Percentiles rank a stretch among this genome's conserved stretches.
Evolutionary conservation across 2,329 filamentous ascomycete species (phyloP).

Genomic region (Hymenoscyphus infarciens): DNA sequence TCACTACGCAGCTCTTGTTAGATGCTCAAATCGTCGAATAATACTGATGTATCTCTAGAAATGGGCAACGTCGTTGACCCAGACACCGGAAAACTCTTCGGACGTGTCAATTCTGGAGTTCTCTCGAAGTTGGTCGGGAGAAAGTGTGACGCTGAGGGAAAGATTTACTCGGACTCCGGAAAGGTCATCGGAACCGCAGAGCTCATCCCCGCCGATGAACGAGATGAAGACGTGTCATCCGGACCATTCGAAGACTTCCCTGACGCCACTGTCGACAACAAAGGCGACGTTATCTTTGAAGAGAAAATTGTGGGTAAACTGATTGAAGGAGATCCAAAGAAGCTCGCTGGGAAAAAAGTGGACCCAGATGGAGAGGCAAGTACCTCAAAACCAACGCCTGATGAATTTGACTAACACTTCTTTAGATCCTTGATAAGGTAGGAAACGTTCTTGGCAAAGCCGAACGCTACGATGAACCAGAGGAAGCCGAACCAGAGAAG

Average conservation of each 20-base stretch:
- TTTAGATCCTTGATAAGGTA: conserved; percentile 50
- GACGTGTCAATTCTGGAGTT: conserved; percentile 61
- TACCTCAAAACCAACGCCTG: background rate
- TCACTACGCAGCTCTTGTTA: too few relatives aligned
- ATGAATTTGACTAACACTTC: background rate
- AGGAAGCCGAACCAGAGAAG: conserved; percentile 44
- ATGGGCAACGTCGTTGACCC: conserved; percentile 54
- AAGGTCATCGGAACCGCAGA: conserved; percentile 66
- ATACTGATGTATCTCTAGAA: conserved; percentile 31
- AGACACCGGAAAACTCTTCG: conserved; percentile 49
- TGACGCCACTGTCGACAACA: conserved; percentile 48
- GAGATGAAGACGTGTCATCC: conserved; percentile 45
- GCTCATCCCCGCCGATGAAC: conserved; percentile 55
- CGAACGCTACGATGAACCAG: conserved; percentile 60
- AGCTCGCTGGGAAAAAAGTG: conserved; percentile 61
- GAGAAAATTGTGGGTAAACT: conserved; percentile 57
- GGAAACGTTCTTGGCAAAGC: conserved; percentile 65
- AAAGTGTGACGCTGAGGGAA: conserved; percentile 61
- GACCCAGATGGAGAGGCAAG: conserved; percentile 66
- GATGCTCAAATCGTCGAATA: background rate
- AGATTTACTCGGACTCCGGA: conserved; percentile 68
- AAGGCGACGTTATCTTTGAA: conserved; percentile 51
- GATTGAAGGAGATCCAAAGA: conserved; percentile 60
- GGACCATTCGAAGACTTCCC: conserved; percentile 56
- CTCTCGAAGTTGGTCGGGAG: conserved; percentile 60